Percentiles rank a stretch among this genome's conserved stretches.
Conservation (phyloP, 1,284 basidiomycete genomes). For the Mycocalia duriaeana region DNA sequence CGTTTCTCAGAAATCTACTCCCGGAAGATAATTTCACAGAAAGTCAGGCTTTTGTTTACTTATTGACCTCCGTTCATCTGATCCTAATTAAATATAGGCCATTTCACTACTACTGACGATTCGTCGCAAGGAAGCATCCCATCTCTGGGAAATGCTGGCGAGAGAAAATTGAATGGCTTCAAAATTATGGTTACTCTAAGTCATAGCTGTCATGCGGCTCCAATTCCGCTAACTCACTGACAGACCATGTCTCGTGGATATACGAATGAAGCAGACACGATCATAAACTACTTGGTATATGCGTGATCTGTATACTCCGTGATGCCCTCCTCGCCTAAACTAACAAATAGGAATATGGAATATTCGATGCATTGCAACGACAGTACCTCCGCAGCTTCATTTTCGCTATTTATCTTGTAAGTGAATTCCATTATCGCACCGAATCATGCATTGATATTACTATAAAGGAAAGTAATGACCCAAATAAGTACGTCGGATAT, state of each 20-base stretch:
- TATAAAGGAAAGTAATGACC: conserved; percentile 66
- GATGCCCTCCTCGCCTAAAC: conserved; percentile 2
- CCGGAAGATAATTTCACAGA: conserved; percentile 79
- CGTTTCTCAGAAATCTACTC: conserved; percentile 52
- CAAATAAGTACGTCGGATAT: conserved; percentile 59
- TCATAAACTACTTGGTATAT: conserved; percentile 67
- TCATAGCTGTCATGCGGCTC: neutral
- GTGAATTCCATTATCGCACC: conserved; percentile 20
- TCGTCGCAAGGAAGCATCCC: conserved; percentile 29
- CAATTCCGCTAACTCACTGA: conserved; percentile 5
- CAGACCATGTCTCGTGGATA: conserved; percentile 70
- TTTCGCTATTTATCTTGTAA: conserved; percentile 76
- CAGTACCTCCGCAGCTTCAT: conserved; percentile 76
- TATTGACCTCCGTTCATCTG: too few relatives aligned
- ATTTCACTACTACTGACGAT: conserved; percentile 48
- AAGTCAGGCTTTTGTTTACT: too few relatives aligned
- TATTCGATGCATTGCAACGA: conserved; percentile 74
- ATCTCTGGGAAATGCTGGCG: conserved; percentile 23
- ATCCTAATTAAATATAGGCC: too few relatives aligned
- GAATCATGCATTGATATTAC: neutral
- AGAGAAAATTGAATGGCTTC: conserved; percentile 48
- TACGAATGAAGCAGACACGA: conserved; percentile 73
- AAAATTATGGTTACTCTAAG: conserved; percentile 38
- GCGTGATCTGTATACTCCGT: conserved; percentile 3
- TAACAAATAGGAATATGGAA: conserved; percentile 61